phyloP scores from a whole-genome alignment of 345 rosid species.

The Populus tremula region DNA sequence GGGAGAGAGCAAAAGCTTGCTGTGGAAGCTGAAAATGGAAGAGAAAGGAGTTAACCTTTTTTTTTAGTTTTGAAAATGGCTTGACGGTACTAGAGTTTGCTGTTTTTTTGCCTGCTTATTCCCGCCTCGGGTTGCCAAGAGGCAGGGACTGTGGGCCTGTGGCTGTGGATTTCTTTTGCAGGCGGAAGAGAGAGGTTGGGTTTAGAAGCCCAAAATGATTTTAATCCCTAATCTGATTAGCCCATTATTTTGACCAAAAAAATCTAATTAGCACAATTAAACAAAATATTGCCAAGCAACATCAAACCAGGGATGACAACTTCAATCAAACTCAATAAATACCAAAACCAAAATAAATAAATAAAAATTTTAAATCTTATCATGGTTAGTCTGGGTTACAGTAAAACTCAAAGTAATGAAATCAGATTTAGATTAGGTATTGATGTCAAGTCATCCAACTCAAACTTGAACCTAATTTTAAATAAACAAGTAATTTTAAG shows the following conservation, averaged over 20 bases:
- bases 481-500: too few relatives aligned
- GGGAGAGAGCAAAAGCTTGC: constrained; percentile 26
- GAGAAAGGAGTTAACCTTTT: background rate
- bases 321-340: too few relatives aligned
- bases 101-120: background rate
- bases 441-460: too few relatives aligned
- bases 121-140: constrained; percentile 22
- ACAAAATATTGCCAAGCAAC: background rate
- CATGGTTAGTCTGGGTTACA: too few relatives aligned
- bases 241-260: too few relatives aligned
- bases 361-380: too few relatives aligned
- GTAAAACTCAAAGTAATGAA: too few relatives aligned
- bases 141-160: background rate
- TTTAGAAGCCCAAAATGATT: background rate
- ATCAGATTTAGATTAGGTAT: too few relatives aligned
- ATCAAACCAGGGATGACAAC: too few relatives aligned
- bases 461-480: too few relatives aligned
- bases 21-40: constrained; percentile 20
- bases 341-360: too few relatives aligned
- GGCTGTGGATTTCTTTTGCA: background rate
- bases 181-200: background rate
- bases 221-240: too few relatives aligned
- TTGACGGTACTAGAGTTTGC: background rate
- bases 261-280: background rate
- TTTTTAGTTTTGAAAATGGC: background rate